Evolutionary conservation across 768 basidiomycete species (phyloP), one percentile per base, ranked within the genome.

Genomic region (Lentinula guzmanii): DNA sequence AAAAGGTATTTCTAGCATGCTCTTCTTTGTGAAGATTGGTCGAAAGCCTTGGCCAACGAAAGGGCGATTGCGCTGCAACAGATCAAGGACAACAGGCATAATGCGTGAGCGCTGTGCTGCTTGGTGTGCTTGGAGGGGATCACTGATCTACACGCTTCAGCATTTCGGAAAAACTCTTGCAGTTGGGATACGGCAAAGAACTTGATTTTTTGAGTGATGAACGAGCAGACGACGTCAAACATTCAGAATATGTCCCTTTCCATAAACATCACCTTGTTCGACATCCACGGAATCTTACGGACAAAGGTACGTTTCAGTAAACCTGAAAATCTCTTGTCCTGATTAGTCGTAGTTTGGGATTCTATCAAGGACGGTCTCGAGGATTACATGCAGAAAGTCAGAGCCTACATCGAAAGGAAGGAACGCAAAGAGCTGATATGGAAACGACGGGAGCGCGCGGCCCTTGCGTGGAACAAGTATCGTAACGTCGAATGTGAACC

Each of bases 381-480:
- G 37, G 37, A 16, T 1, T 41, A 56, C 41, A 56, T 56, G 54
- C 13, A 37, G 11, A 56, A 21, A 6, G 54, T 56, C 28, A 56
- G 54, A 16, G 37, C 54, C 15, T 52, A 34, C 51, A 52, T 52
- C 70, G 5, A 64, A 61, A 42, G 21, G 33, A 9, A 71, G 24
- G 68, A 69, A 6, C 69, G 67, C 5, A 61, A 62, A 1, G 28
- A 57, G 6, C n/a, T 71, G 3, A 42, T 70, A 5, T 65, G 66
- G 11, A 33, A 53, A 15, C 70, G 73, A 5, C 66, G 67, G 33
- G 39, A 37, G 3, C 34, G 58, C 5, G 65, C 70, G 18, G 59
- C 68, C 15, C 35, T 61, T 0, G 63, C 64, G 0, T 76, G 74
- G 67, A 43, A 65, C 16, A 33, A 60, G 9, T 71, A 70, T 58